These are phyloP conservation scores for Colletotrichum cuscutae DNA, from an alignment of 2,329 filamentous ascomycete species.

Conservation along the genomic window DNA sequence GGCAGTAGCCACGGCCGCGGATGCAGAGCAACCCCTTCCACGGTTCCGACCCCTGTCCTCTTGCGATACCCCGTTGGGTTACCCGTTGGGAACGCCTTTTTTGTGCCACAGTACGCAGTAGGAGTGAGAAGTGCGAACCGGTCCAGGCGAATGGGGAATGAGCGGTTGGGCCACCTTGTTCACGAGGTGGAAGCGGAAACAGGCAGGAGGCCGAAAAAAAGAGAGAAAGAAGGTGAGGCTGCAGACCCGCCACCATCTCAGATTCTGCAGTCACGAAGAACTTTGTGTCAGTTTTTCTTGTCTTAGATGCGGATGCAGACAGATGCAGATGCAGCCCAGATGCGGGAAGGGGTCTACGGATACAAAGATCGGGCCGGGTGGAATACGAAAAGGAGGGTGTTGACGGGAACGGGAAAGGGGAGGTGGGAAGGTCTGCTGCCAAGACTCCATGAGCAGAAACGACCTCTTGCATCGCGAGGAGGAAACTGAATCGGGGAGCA, in stretches of 20 bases:
- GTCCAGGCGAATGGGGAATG: neutral
- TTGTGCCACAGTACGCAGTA: too few species aligned
- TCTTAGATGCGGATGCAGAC: neutral
- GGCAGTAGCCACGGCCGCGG: constrained; percentile 16
- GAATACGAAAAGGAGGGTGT: neutral
- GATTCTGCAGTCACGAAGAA: neutral
- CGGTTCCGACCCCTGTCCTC: neutral
- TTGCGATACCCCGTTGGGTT: neutral
- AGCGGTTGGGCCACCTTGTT: neutral
- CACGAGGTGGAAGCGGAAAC: constrained; percentile 5
- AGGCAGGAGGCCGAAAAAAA: constrained; percentile 6
- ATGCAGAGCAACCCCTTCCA: constrained; percentile 1
- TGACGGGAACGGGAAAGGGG: neutral
- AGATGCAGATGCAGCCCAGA: neutral
- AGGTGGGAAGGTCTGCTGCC: neutral
- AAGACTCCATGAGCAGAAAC: neutral
- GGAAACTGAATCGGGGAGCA: neutral
- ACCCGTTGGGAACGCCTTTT: neutral
- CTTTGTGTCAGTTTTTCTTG: neutral
- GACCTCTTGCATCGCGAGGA: neutral
- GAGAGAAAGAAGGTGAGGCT: too few species aligned
- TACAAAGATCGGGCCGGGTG: neutral
- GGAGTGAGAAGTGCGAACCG: neutral
- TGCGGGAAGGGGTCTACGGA: neutral
- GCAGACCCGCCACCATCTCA: neutral